These are phyloP conservation scores for Oryza longistaminata DNA, from an alignment of 176 grass and related monocot genomes.

Conservation along the genomic window DNA sequence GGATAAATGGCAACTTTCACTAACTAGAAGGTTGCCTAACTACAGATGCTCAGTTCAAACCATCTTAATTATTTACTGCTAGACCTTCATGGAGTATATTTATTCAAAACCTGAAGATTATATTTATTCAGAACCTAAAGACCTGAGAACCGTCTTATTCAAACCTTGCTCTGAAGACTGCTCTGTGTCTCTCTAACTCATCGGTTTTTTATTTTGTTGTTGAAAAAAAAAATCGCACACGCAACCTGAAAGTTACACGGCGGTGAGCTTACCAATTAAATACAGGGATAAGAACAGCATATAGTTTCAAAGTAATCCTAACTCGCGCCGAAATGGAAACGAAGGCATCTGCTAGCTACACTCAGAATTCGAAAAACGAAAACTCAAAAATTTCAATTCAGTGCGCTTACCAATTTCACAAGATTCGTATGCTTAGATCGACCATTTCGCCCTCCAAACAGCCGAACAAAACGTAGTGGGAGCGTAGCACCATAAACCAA, in stretches of 20 bases:
- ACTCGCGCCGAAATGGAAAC: background rate
- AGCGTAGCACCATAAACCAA: slow-evolving; percentile 56
- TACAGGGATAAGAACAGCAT: background rate
- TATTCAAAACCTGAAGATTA: background rate
- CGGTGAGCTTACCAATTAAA: background rate
- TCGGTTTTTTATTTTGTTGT: background rate
- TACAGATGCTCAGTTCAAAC: slow-evolving; percentile 17
- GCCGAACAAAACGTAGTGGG: background rate
- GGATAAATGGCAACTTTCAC: background rate
- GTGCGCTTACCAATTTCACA: slow-evolving; percentile 33
- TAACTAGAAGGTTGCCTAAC: slow-evolving; percentile 9
- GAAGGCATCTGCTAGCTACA: background rate
- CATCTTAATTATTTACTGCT: background rate
- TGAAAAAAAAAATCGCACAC: background rate
- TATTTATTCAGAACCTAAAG: background rate
- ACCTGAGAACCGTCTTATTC: background rate
- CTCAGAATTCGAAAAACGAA: background rate
- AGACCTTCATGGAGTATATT: background rate
- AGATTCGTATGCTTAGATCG: background rate
- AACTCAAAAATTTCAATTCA: background rate
- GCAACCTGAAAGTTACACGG: background rate
- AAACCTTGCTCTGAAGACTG: background rate
- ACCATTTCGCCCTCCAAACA: background rate
- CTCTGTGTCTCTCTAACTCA: background rate
- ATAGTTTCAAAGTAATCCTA: background rate